phyloP scores from a whole-genome alignment of 495 filamentous ascomycete species.

The Cudoniella acicularis region DNA sequence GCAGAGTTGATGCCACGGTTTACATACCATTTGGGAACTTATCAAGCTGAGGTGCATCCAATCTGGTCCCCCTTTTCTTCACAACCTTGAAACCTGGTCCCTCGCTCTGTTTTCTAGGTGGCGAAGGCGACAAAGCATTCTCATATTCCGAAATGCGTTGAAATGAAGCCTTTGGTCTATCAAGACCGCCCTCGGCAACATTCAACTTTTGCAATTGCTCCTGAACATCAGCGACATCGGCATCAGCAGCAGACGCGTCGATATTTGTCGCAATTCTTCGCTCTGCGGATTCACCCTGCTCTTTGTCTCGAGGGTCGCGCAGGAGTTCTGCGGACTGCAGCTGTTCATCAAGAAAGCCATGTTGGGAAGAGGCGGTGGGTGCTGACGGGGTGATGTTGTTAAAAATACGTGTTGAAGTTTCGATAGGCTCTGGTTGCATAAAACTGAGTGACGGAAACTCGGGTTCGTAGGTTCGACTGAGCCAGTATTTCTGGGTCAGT shows the following conservation, averaged over 20 bases:
- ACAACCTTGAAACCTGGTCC: slow-evolving; percentile 60
- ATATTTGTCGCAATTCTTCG: slow-evolving; percentile 27
- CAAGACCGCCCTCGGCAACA: slow-evolving; percentile 22
- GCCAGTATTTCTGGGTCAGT: slow-evolving; percentile 27
- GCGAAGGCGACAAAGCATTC: slow-evolving; percentile 46
- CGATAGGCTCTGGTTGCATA: slow-evolving; percentile 84
- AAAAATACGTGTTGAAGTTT: slow-evolving; percentile 53
- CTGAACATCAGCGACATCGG: slow-evolving; percentile 16
- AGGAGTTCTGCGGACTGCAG: slow-evolving; percentile 40
- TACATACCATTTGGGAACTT: slow-evolving; percentile 78
- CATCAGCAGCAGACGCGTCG: slow-evolving; percentile 13
- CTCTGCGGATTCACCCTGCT: slow-evolving; percentile 15
- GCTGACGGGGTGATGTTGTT: slow-evolving; percentile 40
- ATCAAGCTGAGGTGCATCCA: slow-evolving; percentile 49
- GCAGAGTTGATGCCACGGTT: not conserved
- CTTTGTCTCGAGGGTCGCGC: slow-evolving; percentile 29
- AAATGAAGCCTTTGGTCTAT: slow-evolving; percentile 37
- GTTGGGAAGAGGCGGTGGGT: slow-evolving; percentile 52
- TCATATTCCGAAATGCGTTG: slow-evolving; percentile 74
- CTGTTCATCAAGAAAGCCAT: slow-evolving; percentile 63
- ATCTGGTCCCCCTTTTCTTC: slow-evolving; percentile 39
- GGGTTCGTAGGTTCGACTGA: slow-evolving; percentile 21
- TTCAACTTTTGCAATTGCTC: slow-evolving; percentile 34
- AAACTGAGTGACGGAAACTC: slow-evolving; percentile 51
- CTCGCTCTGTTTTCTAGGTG: slow-evolving; percentile 40